Conservation (phyloP, 1,284 basidiomycete genomes). For the Sanguinoderma infundibulare region DNA sequence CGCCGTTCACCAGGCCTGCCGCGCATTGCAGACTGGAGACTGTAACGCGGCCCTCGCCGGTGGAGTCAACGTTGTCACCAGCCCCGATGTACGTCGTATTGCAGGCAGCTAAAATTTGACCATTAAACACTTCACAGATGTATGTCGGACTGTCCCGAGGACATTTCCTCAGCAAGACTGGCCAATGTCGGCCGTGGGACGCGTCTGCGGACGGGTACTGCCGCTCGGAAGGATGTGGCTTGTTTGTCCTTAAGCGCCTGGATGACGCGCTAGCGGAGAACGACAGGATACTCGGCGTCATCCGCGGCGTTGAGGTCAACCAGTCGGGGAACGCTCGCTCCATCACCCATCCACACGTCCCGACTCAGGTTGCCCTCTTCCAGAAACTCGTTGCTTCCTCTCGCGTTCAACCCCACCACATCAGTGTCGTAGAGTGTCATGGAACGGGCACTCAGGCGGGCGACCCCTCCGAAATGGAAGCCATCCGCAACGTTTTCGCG, state of each 20-base stretch:
- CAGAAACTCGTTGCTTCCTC: constrained; percentile 50
- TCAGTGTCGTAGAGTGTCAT: constrained; percentile 73
- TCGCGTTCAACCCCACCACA: constrained; percentile 47
- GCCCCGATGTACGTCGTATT: constrained; percentile 63
- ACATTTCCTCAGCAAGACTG: constrained; percentile 68
- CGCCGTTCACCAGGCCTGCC: constrained; percentile 69
- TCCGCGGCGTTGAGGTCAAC: constrained; percentile 70
- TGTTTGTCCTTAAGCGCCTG: constrained; percentile 75
- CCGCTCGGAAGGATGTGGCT: constrained; percentile 70
- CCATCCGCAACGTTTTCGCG: constrained; percentile 61
- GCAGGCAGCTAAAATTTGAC: too few relatives aligned
- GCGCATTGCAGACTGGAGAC: constrained; percentile 64
- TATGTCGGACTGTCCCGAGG: constrained; percentile 70
- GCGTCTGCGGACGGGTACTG: constrained; percentile 74
- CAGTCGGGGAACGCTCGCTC: constrained; percentile 67
- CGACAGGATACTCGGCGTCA: constrained; percentile 69
- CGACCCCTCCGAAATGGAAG: constrained; percentile 66
- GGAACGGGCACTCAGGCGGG: constrained; percentile 73
- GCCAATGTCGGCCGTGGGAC: constrained; percentile 75
- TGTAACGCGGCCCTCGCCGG: constrained; percentile 73
- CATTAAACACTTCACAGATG: constrained; percentile 48
- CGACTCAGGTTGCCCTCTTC: constrained; percentile 62
- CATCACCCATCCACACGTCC: constrained; percentile 72
- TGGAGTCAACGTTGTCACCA: constrained; percentile 73
- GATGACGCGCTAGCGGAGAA: constrained; percentile 65